Evolutionary conservation across 345 rosid species (phyloP).

Genomic region (Citrus unshiu): DNA sequence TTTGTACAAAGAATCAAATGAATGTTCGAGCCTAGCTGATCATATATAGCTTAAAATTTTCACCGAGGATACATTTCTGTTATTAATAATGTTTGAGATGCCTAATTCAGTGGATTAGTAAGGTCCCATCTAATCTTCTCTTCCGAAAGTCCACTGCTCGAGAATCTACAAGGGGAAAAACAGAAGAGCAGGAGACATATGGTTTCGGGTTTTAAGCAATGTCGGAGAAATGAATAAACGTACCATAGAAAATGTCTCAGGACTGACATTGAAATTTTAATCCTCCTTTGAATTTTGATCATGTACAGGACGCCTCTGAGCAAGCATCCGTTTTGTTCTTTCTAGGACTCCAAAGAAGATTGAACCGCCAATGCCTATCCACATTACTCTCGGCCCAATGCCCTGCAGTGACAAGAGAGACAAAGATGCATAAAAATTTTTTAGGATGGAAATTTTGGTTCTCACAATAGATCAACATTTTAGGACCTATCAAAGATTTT

Average conservation of each 20-base stretch:
- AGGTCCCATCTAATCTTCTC: background rate
- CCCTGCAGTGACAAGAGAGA: conserved; percentile 45
- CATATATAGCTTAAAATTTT: background rate
- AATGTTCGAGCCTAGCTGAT: too few species aligned
- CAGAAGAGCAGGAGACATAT: background rate
- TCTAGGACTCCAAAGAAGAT: conserved; percentile 87
- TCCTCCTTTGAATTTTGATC: conserved; percentile 26
- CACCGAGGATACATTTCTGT: background rate
- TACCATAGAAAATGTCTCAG: background rate
- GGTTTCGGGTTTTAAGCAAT: background rate
- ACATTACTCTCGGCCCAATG: conserved; percentile 77
- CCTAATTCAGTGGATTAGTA: background rate
- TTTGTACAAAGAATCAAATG: too few species aligned
- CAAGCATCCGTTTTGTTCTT: conserved; percentile 71
- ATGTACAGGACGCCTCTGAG: conserved; percentile 44
- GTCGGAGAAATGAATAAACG: background rate
- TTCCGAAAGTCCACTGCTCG: background rate
- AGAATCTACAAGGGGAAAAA: too few species aligned
- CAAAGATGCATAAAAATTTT: background rate
- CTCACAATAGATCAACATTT: background rate
- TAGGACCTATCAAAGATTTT: background rate
- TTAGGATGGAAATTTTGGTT: background rate
- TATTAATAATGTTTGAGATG: background rate
- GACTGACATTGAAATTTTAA: background rate
- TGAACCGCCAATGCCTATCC: conserved; percentile 95